Evolutionary conservation across 2,329 filamentous ascomycete species (phyloP), one percentile per base, ranked within the genome.

Genomic region (Epichloe baconii): DNA sequence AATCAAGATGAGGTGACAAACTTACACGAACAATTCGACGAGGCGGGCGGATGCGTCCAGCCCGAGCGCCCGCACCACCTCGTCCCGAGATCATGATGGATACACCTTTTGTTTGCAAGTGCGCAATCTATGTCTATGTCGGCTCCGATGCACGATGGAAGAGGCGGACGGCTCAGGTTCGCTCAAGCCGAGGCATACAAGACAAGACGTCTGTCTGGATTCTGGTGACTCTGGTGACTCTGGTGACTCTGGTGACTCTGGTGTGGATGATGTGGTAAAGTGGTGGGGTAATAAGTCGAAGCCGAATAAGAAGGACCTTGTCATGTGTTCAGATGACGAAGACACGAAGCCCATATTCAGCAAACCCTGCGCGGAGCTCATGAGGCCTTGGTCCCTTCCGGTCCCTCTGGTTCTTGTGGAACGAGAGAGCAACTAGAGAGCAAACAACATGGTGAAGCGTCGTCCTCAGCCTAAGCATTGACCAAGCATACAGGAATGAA

Each of bases 41-140:
- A 62, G 69, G 69, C 49, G 69, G 68, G 51, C 69, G 68, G 57
- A 71, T 71, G 58, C 69, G 66, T 52, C 68, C 66, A 49, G 60
- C 58, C 47, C 67, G 63, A 51, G 64, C 61, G 52, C 68, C 68
- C 50, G 66, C 64, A 62, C 70, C 68, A 51, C 73, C 73, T 58
- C 73, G 68, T 54, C 73, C 73, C 6, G 73, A 73, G 57, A 76
- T 74, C 73, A 76, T 76, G 42, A 38, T 53, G 42, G 14, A 46
- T n/a, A 36, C 11, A 34, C 3, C 1, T 2, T 36, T 21, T 15
- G 44, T n/a, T 35, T 37, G 34, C 44, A 23, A 47, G 6, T 19
- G 15, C 5, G 36, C 36, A 38, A n/a, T 8, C 14, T 11, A 15
- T 38, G 36, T 38, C 2, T 36, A n/a, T 23, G n/a, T 45, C n/a